Evolutionary conservation across 192 early-diverging fungal genomes (phyloP).

Genomic region (Ambispora gerdemannii): DNA sequence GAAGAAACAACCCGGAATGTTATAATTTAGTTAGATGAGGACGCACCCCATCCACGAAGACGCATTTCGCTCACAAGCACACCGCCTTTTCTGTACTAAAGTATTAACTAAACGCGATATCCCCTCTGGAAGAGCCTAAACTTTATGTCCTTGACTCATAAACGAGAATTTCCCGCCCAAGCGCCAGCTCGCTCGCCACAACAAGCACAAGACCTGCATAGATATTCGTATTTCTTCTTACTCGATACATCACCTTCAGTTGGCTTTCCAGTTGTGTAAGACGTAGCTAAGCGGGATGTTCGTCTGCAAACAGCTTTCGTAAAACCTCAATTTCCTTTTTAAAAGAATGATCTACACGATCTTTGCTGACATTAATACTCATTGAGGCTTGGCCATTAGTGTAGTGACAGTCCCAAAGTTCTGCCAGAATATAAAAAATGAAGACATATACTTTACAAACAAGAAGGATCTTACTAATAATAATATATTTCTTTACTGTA

Average conservation of each 20-base stretch:
- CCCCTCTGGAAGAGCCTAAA: background rate
- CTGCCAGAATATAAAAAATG: background rate
- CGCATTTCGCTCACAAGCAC: background rate
- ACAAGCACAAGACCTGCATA: constrained; percentile 3
- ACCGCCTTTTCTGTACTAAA: background rate
- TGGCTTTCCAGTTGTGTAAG: background rate
- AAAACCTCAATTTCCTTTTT: background rate
- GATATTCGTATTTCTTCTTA: background rate
- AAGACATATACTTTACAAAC: too few species aligned
- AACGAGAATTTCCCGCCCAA: constrained; percentile 3
- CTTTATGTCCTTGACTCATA: background rate
- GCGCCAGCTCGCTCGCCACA: constrained; percentile 9
- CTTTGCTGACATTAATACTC: background rate
- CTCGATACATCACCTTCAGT: too few species aligned
- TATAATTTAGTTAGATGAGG: background rate
- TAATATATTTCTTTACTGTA: too few species aligned
- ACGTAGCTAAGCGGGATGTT: constrained; percentile 9
- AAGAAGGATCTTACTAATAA: too few species aligned
- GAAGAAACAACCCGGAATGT: background rate
- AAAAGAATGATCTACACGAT: constrained; percentile 9
- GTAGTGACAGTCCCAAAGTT: background rate
- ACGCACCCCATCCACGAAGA: background rate
- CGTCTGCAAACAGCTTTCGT: background rate
- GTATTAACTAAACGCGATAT: background rate
- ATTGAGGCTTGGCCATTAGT: background rate